Evolutionary conservation across 2,329 filamentous ascomycete species (phyloP).

Genomic region (Colletotrichum incanum): DNA sequence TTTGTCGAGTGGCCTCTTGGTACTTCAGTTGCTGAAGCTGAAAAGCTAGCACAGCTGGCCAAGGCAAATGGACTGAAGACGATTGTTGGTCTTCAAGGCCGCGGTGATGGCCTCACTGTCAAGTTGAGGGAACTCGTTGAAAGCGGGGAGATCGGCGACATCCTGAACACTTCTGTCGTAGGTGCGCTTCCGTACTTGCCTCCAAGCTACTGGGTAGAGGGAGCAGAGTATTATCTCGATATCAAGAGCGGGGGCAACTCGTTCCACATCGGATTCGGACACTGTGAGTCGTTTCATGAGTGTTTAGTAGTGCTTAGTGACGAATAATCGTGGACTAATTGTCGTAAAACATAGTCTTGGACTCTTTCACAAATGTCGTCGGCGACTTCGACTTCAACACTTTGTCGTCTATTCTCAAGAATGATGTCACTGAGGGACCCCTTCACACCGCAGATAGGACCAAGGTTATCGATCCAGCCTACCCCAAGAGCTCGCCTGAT

Average conservation of each 20-base stretch:
- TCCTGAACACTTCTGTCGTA: background rate
- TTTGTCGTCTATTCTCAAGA: conserved; percentile 49
- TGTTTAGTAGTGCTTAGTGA: accelerated
- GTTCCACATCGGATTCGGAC: conserved; percentile 50
- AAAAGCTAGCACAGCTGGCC: conserved; percentile 60
- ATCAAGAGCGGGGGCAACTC: conserved; percentile 44
- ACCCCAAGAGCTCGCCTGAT: conserved; percentile 52
- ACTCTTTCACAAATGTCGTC: conserved; percentile 52
- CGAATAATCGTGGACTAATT: background rate
- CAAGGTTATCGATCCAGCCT: conserved; percentile 45
- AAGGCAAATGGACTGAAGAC: conserved; percentile 58
- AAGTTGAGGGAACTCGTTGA: conserved; percentile 61
- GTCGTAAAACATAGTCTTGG: conserved; percentile 48
- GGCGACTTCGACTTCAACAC: conserved; percentile 51
- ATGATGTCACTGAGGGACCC: conserved; percentile 43
- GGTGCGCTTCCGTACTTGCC: conserved; percentile 10
- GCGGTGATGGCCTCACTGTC: conserved; percentile 55
- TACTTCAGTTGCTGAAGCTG: conserved; percentile 56
- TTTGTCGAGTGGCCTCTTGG: conserved; percentile 74
- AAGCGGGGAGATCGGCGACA: conserved; percentile 56
- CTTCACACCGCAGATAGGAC: conserved; percentile 46
- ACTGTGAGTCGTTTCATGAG: conserved; percentile 46
- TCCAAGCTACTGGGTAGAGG: conserved; percentile 44
- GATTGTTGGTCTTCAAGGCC: conserved; percentile 63
- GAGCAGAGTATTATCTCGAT: conserved; percentile 46